Evolutionary conservation across 2,329 filamentous ascomycete genomes (phyloP), one percentile per base, ranked within the genome.

Genomic region (Rhynchosporium secalis): DNA sequence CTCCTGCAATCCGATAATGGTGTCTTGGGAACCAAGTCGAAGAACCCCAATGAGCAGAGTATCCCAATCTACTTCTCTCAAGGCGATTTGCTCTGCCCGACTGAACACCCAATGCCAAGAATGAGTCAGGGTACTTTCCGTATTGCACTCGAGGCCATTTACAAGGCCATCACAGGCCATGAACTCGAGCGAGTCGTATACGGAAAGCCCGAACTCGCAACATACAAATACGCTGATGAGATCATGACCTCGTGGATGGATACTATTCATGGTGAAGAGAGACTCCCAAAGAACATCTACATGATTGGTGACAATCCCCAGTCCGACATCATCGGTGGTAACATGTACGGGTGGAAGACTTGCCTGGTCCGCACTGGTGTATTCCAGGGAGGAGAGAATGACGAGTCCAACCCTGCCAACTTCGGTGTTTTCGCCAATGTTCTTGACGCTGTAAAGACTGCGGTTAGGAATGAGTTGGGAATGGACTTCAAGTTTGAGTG

Each of bases 341-440:
- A 92, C 81, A 89, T 87, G 83, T 91, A 92, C 76, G 87, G 87
- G 64, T 92, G 89, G 89, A 92, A 92, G 78, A 91, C 89, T 3
- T 91, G 89, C 72, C 77, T 92, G 60, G 89, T 92, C 61, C 85
- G 88, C 72, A 92, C 89, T 0, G 89, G 89, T 77, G 88, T 92
- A 54, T 91, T 89, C 83, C 87, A 90, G 78, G 89, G 89, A 65
- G 87, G 84, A 20, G 87, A 86, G 63, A 92, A 92, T 73, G 89
- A 92, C 72, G 82, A 87, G 75, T 80, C 90, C 77, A 92, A 90
- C 77, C 89, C 89, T 0, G 89, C 89, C 72, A 89, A 82, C 78
- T 91, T 91, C 72, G 89, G 89, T 67, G 88, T 92, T 46, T 92
- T 92, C 77, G 75, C 79, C 63, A 90, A 90, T 71, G 89, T 92